Base-by-base conservation (phyloP, 2,329 filamentous ascomycete species). In the Sporothrix variecibatus region DNA sequence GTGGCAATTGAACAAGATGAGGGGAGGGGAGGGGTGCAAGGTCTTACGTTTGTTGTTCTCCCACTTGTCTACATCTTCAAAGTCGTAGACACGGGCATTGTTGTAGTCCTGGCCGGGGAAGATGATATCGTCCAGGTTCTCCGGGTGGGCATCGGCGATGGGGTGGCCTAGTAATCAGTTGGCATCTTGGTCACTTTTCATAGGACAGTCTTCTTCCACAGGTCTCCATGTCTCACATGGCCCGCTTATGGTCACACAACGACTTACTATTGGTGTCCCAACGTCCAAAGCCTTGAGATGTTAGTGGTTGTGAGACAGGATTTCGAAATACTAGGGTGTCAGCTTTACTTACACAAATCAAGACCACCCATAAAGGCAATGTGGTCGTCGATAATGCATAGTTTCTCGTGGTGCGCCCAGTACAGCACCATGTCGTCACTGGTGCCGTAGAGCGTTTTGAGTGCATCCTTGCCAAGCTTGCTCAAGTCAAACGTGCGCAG, bases 91-190 rank as follows among this genome's bases (percentile, higher is more conserved):
- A 71, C 91, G 87, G 31, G 94, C 94, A 78, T 97, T 97, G 83
- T 97, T 97, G 85, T 93, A 97, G 79, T 97, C 95, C 80, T 97
- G 95, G 0, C 95, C 94, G 0, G 94, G 93, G 81, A 95, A 97
- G 12, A 97, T 82, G 60, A 93, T 94, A 34, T 88, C 85, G 74
- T 94, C 89, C 31, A 97, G 81, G 80, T 97, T 89, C 2, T 89
- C 89, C 0, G 94, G 94, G 80, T 97, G 94, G 17, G 91, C 91
- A 82, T 97, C 94, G 3, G 94, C 89, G 76, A 97, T 94, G 0
- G 93, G 89, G 81, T 98, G 95, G 74, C 83, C 86, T 86, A 34
- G n/a, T 62, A 76, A 26, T 56, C 62, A 77, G 26, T 56, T 17
- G 43, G 40, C 26, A 28, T 51, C 23, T 23, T 51, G 2, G 31